Base-by-base conservation (phyloP, 208 protist species). In the Zelonia costaricensis region DNA sequence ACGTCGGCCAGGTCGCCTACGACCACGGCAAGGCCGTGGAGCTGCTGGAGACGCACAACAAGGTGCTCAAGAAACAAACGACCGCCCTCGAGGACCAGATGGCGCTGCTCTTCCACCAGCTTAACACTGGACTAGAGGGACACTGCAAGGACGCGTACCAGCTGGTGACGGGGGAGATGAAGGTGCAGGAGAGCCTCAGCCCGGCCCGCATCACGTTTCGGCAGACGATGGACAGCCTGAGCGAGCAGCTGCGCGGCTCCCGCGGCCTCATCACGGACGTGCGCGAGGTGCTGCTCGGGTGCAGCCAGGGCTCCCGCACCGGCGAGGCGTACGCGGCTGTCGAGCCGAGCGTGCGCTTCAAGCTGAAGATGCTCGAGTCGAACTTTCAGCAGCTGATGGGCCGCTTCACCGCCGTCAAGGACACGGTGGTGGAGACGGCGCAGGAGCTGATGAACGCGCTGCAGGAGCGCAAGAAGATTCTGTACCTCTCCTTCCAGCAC, bases 401-500 rank as follows among this genome's bases (percentile, higher is more conserved):
- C 9, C 88, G 91, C 46, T 97, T 97, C 54, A 78, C 82, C 1
- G 75, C 84, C 12, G 78, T 95, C 5, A 94, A 94, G 63, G 90
- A 91, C 57, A 85, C 88, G 16, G 82, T 97, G 13, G 80, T 78
- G 0, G 82, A 94, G 40, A 91, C 91, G 23, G 82, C 93, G 35
- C 72, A 92, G 40, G 88, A 95, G 62, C 78, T 96, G 27, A 88
- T 94, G 80, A 90, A 31, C 36, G 90, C 93, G 9, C 62, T 97
- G 58, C 78, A 91, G 43, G 93, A 97, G 39, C 82, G 91, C 25
- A 95, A 94, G 53, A 92, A 92, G 66, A 89, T 93, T 49, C 79
- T 97, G 5, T 92, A 93, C 67, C 73, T 97, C n/a, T 92, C 88
- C 27, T 80, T 93, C 18, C 93, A 97, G 68, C 93, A 97, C 74